Conservation (phyloP, 2,329 filamentous ascomycete species). For the Alternaria sp. region DNA sequence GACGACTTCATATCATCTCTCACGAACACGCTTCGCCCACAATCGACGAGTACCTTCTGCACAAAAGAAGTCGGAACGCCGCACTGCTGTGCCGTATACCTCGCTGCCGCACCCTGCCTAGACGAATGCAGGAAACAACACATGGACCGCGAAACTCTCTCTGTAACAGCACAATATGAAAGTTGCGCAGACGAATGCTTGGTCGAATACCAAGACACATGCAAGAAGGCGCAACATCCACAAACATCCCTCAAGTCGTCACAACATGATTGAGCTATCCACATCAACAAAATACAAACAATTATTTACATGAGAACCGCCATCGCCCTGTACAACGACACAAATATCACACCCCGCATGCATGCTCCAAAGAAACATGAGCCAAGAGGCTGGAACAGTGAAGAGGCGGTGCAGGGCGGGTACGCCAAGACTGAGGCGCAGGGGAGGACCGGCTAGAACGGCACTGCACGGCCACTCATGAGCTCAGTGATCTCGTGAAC, state of each 20-base stretch:
- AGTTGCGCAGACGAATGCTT: slow-evolving; percentile 8
- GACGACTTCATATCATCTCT: neutral
- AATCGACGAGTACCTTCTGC: neutral
- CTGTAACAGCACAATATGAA: slow-evolving; percentile 4
- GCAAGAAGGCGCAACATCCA: neutral
- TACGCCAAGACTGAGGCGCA: neutral
- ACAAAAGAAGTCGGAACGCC: slow-evolving; percentile 3
- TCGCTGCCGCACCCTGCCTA: slow-evolving; percentile 1
- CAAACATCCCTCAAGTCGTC: neutral
- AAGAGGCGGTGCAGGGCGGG: neutral
- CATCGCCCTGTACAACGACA: neutral
- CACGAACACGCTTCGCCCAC: neutral
- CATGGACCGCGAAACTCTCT: slow-evolving; percentile 4
- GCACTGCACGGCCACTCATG: neutral
- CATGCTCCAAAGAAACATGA: neutral
- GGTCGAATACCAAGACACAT: neutral
- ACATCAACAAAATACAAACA: neutral
- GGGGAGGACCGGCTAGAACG: neutral
- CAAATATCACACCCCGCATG: neutral
- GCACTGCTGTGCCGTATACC: slow-evolving; percentile 6
- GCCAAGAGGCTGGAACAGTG: neutral
- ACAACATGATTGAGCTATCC: neutral
- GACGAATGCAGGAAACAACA: slow-evolving; percentile 7
- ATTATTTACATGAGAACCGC: neutral
- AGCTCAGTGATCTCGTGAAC: neutral